phyloP scores from a whole-genome alignment of 1,284 basidiomycete species.

The Moniliophthora roreri region DNA sequence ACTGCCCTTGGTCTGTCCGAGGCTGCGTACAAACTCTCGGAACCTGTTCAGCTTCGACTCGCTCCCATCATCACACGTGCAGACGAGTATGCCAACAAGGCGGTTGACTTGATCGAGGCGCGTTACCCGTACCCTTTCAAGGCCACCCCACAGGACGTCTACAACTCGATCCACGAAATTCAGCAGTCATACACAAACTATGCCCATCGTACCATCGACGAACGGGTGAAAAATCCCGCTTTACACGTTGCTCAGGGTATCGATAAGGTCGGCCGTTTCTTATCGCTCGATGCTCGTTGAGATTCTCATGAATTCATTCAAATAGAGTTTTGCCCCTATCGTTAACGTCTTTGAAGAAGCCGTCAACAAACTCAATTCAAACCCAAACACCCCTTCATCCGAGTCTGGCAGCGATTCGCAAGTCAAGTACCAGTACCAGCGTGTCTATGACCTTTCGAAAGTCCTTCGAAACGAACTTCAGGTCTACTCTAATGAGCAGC shows the following conservation, averaged over 20 bases:
- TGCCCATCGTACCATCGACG: constrained; percentile 67
- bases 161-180: constrained; percentile 54
- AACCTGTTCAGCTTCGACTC: constrained; percentile 62
- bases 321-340: constrained; percentile 67
- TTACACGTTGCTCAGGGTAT: constrained; percentile 63
- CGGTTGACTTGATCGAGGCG: constrained; percentile 69
- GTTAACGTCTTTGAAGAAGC: constrained; percentile 68
- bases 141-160: constrained; percentile 68
- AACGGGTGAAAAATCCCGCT: constrained; percentile 63
- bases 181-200: constrained; percentile 48
- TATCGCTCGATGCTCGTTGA: constrained; percentile 10
- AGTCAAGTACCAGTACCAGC: constrained; percentile 72
- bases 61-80: constrained; percentile 64
- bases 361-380: constrained; percentile 52
- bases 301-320: constrained; percentile 16
- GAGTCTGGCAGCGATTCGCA: constrained; percentile 25
- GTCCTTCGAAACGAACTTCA: constrained; percentile 61
- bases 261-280: constrained; percentile 57
- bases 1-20: constrained; percentile 59
- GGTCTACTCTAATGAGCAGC: constrained; percentile 66
- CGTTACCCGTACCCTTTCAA: constrained; percentile 76
- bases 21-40: constrained; percentile 59
- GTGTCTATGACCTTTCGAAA: constrained; percentile 62
- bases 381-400: constrained; percentile 40
- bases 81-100: constrained; percentile 68